Evolutionary conservation across 106 monocot genomes (phyloP).

Genomic region (Platanthera guangdongensis): DNA sequence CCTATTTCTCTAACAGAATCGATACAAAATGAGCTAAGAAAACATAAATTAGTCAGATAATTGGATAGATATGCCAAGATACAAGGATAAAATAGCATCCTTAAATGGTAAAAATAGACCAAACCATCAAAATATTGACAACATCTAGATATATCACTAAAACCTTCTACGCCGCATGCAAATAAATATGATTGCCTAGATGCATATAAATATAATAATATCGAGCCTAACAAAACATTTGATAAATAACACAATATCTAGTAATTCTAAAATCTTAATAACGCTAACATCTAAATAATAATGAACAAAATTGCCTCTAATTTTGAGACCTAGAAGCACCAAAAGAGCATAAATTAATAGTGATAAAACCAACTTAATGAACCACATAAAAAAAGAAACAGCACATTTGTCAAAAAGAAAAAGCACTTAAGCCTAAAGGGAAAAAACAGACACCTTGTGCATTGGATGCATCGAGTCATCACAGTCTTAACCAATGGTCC

Average conservation of each 20-base stretch:
- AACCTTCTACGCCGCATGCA: too few species aligned
- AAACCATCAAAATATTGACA: background rate
- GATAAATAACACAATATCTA: too few species aligned
- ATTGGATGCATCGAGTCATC: conserved; percentile 99
- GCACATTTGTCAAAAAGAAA: background rate
- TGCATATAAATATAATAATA: too few species aligned
- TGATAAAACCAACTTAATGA: background rate
- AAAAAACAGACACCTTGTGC: conserved; percentile 64
- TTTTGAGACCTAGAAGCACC: background rate
- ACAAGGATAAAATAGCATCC: background rate
- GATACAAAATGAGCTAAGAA: too few species aligned
- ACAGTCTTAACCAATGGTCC: conserved; percentile 97
- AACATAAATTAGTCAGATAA: too few species aligned
- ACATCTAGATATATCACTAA: too few species aligned
- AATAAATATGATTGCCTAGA: too few species aligned
- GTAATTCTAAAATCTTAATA: too few species aligned
- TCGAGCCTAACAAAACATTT: too few species aligned
- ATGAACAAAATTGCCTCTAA: too few species aligned
- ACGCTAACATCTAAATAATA: too few species aligned
- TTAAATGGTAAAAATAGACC: background rate
- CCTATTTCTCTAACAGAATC: too few species aligned
- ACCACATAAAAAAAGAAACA: background rate
- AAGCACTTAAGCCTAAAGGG: background rate
- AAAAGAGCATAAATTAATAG: background rate
- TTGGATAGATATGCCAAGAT: background rate